These are phyloP conservation scores for Metschnikowia peoriensis DNA, from an alignment of 805 yeast genomes.

Conservation along the genomic window DNA sequence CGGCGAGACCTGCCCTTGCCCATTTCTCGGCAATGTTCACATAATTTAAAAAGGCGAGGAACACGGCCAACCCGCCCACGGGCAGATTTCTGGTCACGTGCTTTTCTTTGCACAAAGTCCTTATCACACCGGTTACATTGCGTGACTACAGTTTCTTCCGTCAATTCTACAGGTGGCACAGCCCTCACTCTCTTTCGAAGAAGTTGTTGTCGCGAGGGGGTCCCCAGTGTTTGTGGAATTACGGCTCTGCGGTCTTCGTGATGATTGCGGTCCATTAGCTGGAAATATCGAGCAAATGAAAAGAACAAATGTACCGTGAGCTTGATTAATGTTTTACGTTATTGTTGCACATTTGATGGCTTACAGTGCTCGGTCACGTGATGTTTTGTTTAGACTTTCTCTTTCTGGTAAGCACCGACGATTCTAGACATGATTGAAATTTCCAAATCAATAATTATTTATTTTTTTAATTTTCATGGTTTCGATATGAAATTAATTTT, in stretches of 20 bases:
- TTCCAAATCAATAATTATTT: no score
- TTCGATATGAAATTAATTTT: no score
- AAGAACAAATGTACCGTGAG: not conserved
- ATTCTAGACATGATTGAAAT: no score
- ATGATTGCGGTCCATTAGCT: conserved; percentile 1
- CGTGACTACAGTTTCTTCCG: conserved; percentile 8
- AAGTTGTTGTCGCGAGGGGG: conserved; percentile 4
- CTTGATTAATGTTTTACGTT: no score
- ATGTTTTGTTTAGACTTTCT: no score
- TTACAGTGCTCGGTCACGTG: no score
- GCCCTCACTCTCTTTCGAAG: not conserved
- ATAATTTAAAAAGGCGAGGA: conserved; percentile 4
- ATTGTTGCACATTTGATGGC: no score
- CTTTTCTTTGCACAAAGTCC: conserved; percentile 9
- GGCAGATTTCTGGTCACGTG: conserved; percentile 5
- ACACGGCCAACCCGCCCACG: conserved; percentile 6
- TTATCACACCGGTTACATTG: conserved; percentile 7
- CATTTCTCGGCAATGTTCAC: conserved; percentile 10
- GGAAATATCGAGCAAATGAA: not conserved
- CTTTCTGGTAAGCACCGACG: no score
- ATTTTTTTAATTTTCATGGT: no score
- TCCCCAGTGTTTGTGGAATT: conserved; percentile 2
- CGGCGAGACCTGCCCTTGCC: conserved; percentile 8
- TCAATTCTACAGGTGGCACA: not conserved
- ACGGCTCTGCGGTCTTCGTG: conserved; percentile 3